A percentile compares a stretch with the other conserved stretches of the same genome.
These are phyloP conservation scores for Asterophora parasitica DNA, from an alignment of 768 basidiomycete genomes.

Conservation along the genomic window DNA sequence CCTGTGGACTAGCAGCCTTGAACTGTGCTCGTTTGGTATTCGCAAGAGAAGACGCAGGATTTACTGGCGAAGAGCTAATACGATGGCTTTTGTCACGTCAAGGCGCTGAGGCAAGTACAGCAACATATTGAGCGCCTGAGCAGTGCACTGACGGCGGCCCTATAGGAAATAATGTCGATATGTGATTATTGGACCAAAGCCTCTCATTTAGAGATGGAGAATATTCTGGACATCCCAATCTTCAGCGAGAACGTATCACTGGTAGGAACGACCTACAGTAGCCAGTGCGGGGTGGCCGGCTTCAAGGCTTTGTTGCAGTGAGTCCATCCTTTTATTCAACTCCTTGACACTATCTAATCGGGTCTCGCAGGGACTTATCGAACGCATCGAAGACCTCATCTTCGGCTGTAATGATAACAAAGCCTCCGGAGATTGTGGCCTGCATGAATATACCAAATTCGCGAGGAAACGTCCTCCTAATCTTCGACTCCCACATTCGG, in stretches of 20 bases:
- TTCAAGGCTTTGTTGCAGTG: conserved; percentile 27
- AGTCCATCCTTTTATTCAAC: conserved; percentile 14
- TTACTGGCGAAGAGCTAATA: conserved; percentile 27
- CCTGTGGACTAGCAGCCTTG: conserved; percentile 64
- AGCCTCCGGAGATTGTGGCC: conserved; percentile 65
- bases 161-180: conserved; percentile 53
- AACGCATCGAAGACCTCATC: conserved; percentile 18
- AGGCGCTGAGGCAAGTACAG: conserved; percentile 35
- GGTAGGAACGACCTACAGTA: conserved; percentile 27
- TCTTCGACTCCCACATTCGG: conserved; percentile 69
- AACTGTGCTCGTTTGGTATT: conserved; percentile 57
- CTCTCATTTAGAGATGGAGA: conserved; percentile 53
- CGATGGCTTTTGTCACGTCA: conserved; percentile 27
- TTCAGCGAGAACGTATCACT: conserved; percentile 39
- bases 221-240: conserved; percentile 43
- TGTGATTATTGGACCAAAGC: conserved; percentile 51
- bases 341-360: not conserved
- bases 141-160: not conserved
- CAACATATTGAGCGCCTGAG: not conserved
- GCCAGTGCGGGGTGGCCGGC: conserved; percentile 26
- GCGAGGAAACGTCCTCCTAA: conserved; percentile 39
- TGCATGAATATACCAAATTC: conserved; percentile 37
- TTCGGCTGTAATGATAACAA: conserved; percentile 53
- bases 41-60: conserved; percentile 25
- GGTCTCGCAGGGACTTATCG: conserved; percentile 22